A percentile compares a stretch with the other conserved stretches of the same genome.
phyloP scores from a whole-genome alignment of 2,329 filamentous ascomycete species.

The Magnaporthales sp. region DNA sequence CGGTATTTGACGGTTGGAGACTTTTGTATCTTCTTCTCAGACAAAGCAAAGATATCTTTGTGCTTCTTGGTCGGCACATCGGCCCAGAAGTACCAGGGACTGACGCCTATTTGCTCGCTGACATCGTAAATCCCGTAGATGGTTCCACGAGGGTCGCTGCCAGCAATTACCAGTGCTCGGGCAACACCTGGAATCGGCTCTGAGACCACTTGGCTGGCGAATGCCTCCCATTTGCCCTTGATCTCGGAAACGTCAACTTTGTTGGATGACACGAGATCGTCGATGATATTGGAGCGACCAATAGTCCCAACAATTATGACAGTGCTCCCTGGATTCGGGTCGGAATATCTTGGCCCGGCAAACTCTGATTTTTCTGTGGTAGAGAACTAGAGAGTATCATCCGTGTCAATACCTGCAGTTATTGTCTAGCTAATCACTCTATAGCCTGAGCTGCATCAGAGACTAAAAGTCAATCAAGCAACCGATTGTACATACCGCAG shows the following conservation, averaged over 20 bases:
- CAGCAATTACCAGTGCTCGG: constrained; percentile 57
- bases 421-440: background rate
- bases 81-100: constrained; percentile 62
- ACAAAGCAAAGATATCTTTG: constrained; percentile 44
- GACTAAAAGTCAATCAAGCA: background rate
- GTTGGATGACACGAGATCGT: constrained; percentile 42
- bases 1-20: constrained; percentile 58
- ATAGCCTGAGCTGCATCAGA: background rate
- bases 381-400: constrained; percentile 27
- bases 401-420: background rate
- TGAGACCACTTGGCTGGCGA: constrained; percentile 48
- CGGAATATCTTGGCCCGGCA: constrained; percentile 33
- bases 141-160: constrained; percentile 54
- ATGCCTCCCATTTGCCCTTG: constrained; percentile 61
- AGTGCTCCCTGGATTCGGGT: constrained; percentile 32
- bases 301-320: constrained; percentile 63
- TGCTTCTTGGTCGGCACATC: constrained; percentile 47
- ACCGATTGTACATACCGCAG: constrained; percentile 25
- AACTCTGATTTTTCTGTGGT: constrained; percentile 31
- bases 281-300: constrained; percentile 53
- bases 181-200: constrained; percentile 46
- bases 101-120: constrained; percentile 66
- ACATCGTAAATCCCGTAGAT: constrained; percentile 66
- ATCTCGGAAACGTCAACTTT: constrained; percentile 50
- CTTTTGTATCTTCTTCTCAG: constrained; percentile 44